A percentile compares a stretch with the other conserved stretches of the same genome.
Evolutionary conservation across 1,284 basidiomycete genomes (phyloP).

Genomic region (Fomes fomentarius): DNA sequence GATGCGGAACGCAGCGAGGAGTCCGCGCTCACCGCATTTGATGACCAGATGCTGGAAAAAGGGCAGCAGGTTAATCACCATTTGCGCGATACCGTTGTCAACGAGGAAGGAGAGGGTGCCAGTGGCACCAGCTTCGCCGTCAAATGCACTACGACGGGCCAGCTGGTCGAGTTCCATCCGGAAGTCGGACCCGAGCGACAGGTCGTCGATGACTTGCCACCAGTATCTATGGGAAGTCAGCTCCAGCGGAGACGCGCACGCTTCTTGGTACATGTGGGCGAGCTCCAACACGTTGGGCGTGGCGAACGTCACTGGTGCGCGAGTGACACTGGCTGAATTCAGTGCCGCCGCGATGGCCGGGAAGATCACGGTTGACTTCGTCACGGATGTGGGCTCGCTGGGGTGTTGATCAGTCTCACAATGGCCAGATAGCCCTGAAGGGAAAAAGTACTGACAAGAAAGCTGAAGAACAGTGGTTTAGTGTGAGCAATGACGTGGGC

Average conservation of each 20-base stretch:
- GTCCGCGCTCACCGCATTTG: conserved; percentile 78
- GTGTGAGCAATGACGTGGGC: neutral
- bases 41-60: conserved; percentile 82
- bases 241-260: conserved; percentile 46
- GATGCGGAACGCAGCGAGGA: conserved; percentile 65
- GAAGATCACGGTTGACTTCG: conserved; percentile 76
- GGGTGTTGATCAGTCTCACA: conserved; percentile 10
- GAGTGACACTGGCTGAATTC: conserved; percentile 25
- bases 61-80: conserved; percentile 79
- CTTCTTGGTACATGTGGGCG: conserved; percentile 60
- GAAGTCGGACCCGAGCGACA: conserved; percentile 66
- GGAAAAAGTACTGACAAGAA: conserved; percentile 15
- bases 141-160: conserved; percentile 45
- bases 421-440: neutral
- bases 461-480: conserved; percentile 3
- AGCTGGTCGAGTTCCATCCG: conserved; percentile 67
- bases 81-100: conserved; percentile 72
- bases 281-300: conserved; percentile 86
- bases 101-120: conserved; percentile 67
- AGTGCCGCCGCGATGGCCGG: conserved; percentile 55
- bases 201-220: conserved; percentile 67
- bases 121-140: conserved; percentile 39
- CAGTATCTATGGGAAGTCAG: conserved; percentile 58
- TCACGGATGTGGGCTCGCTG: conserved; percentile 87
- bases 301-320: conserved; percentile 63